Conservation (phyloP, 2,329 filamentous ascomycete genomes). For the Fusarium domesticum region DNA sequence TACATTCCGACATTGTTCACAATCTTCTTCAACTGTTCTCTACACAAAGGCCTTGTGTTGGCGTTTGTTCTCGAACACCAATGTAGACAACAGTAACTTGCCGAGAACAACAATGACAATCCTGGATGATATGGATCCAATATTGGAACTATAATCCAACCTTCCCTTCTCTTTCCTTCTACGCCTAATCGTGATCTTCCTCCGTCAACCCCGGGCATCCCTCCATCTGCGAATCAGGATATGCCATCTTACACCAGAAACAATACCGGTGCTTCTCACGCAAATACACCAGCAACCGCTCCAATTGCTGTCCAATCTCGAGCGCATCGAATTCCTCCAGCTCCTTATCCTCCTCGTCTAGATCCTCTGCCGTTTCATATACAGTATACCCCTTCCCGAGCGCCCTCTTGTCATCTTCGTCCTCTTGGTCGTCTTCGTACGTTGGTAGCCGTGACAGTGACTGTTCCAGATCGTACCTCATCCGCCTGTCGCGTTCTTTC, state of each 20-base stretch:
- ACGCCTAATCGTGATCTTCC: constrained; percentile 65
- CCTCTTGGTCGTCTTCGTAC: constrained; percentile 68
- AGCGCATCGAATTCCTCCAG: constrained; percentile 75
- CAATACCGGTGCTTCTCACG: constrained; percentile 76
- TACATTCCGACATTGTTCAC: too few species aligned
- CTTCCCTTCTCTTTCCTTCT: background rate
- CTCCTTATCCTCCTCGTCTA: constrained; percentile 78
- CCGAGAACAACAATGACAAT: too few species aligned
- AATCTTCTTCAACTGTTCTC: too few species aligned
- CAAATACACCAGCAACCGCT: constrained; percentile 64
- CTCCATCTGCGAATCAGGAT: constrained; percentile 71
- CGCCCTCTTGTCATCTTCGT: constrained; percentile 68
- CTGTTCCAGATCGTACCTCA: constrained; percentile 64
- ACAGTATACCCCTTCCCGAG: constrained; percentile 56
- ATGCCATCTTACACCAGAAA: constrained; percentile 92
- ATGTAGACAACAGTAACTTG: too few species aligned
- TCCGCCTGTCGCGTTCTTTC: constrained; percentile 63
- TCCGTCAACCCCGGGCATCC: constrained; percentile 86
- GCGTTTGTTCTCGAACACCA: too few species aligned
- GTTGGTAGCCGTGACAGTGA: constrained; percentile 61
- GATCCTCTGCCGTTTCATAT: constrained; percentile 61
- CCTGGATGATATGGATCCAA: too few species aligned
- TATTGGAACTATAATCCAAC: background rate
- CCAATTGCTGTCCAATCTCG: constrained; percentile 63
- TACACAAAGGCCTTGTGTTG: too few species aligned